Evolutionary conservation across 352 stramenopile species (phyloP).

Genomic region (Globisporangium okanoganense): DNA sequence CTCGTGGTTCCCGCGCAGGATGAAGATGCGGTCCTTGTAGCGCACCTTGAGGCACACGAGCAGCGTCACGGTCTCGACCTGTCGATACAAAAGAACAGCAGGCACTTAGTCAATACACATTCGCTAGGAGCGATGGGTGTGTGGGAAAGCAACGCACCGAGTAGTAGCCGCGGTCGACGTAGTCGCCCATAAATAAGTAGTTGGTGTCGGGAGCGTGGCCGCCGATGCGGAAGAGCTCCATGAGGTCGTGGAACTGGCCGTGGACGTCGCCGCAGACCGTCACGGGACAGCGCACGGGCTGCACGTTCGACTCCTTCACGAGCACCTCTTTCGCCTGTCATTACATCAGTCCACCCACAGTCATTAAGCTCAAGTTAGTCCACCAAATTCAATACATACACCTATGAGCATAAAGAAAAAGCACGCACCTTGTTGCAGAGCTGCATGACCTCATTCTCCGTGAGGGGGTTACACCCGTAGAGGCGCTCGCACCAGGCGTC

Average conservation of each 20-base stretch:
- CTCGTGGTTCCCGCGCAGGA: slow-evolving; percentile 94
- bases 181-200: slow-evolving; percentile 99
- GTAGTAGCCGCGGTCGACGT: slow-evolving; percentile 99
- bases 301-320: slow-evolving; percentile 96
- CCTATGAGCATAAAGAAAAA: neutral
- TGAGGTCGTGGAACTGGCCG: slow-evolving; percentile 66
- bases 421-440: slow-evolving; percentile 86
- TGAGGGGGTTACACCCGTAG: slow-evolving; percentile 91
- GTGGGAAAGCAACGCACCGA: slow-evolving; percentile 43
- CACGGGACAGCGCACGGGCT: slow-evolving; percentile 95
- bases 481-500: slow-evolving; percentile 95
- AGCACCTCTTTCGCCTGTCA: slow-evolving; percentile 94
- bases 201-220: slow-evolving; percentile 91
- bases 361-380: neutral
- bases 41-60: slow-evolving; percentile 93
- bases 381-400: neutral
- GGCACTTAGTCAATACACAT: neutral
- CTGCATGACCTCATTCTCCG: slow-evolving; percentile 94
- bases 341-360: neutral
- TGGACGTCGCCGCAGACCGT: slow-evolving; percentile 91
- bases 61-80: slow-evolving; percentile 89
- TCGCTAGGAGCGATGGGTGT: neutral
- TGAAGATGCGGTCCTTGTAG: slow-evolving; percentile 90
- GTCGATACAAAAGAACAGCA: slow-evolving; percentile 14
- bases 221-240: slow-evolving; percentile 78